Evolutionary conservation across 371 early-diverging fungal species (phyloP).

Genomic region (Syncephalis plumigaleata): DNA sequence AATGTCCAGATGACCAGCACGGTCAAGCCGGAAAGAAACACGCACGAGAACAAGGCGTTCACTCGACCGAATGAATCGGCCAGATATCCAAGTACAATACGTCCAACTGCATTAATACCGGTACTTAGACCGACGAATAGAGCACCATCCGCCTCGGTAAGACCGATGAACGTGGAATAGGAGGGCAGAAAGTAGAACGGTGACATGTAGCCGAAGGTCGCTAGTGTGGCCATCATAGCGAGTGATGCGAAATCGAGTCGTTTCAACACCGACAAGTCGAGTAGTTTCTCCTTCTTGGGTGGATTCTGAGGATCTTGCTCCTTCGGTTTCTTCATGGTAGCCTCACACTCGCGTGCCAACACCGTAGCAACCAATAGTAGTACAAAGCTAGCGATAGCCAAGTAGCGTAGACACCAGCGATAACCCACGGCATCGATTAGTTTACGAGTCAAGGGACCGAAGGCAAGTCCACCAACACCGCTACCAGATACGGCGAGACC

Average conservation of each 20-base stretch:
- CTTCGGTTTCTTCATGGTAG: no score
- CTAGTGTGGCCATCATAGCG: conserved; percentile 8
- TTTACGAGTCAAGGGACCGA: conserved; percentile 40
- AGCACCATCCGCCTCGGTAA: conserved; percentile 16
- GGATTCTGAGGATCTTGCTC: no score
- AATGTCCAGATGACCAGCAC: conserved; percentile 44
- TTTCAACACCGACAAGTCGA: no score
- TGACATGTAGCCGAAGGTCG: conserved; percentile 11
- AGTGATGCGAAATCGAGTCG: conserved; percentile 1
- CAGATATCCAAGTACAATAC: conserved; percentile 37
- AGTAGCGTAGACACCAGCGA: conserved; percentile 39
- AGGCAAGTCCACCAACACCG: conserved; percentile 58
- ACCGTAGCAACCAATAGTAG: conserved; percentile 19
- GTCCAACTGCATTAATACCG: conserved; percentile 37
- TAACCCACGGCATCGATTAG: conserved; percentile 33
- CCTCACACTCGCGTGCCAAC: conserved; percentile 4
- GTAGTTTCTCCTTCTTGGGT: no score
- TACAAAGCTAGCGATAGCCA: conserved; percentile 30
- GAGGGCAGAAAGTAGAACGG: conserved; percentile 15
- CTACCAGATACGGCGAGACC: conserved; percentile 61
- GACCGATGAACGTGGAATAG: conserved; percentile 18
- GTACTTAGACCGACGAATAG: conserved; percentile 30
- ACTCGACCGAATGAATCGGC: conserved; percentile 46
- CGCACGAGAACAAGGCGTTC: conserved; percentile 23
- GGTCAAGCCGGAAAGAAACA: conserved; percentile 22